phyloP scores from a whole-genome alignment of 257 asterid species.

The Salvia rosmarinus region DNA sequence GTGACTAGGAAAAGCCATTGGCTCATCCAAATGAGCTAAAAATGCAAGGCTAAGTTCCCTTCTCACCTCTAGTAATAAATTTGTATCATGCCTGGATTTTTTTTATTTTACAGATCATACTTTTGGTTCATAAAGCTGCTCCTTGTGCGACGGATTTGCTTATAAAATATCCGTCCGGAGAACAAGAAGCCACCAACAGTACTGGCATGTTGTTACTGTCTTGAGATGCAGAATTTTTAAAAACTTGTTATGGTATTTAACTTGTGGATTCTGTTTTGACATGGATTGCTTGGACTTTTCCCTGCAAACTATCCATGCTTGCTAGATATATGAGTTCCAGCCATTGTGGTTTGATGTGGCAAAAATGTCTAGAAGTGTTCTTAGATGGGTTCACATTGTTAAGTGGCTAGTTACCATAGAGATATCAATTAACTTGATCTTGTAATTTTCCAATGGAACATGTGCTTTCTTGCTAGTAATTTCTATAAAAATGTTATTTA shows the following conservation, averaged over 20 bases:
- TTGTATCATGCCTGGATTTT: not conserved
- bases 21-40: conserved; percentile 6
- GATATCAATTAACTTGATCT: conserved; percentile 9
- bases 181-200: conserved; percentile 15
- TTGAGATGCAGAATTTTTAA: no score
- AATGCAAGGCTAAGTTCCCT: not conserved
- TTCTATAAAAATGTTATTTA: conserved; percentile 8
- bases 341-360: conserved; percentile 11
- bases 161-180: not conserved
- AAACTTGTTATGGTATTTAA: no score
- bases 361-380: not conserved
- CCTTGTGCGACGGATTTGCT: not conserved
- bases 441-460: not conserved
- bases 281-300: conserved; percentile 12
- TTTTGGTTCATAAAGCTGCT: not conserved
- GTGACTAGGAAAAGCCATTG: not conserved
- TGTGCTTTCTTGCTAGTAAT: not conserved
- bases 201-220: no score
- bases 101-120: not conserved
- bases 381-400: conserved; percentile 15
- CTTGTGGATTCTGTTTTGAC: not conserved
- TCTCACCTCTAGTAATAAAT: conserved; percentile 10
- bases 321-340: conserved; percentile 1
- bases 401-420: conserved; percentile 16
- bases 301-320: conserved; percentile 9